Evolutionary conservation across 768 basidiomycete genomes (phyloP).

Genomic region (Fistulinella prunicolor): DNA sequence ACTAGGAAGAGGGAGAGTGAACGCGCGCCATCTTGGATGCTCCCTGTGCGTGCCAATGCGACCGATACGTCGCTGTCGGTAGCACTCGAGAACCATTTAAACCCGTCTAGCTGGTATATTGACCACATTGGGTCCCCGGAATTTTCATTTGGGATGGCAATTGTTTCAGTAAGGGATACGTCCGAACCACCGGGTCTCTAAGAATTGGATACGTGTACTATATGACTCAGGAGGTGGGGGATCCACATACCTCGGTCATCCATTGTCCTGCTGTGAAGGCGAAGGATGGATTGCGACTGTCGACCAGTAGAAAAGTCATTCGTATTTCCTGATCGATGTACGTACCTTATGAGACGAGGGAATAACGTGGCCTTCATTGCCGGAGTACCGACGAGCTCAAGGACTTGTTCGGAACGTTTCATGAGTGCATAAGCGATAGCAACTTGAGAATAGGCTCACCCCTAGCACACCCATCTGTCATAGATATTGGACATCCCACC

Average conservation of each 20-base stretch:
- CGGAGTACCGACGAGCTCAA: slow-evolving; percentile 61
- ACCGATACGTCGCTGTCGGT: slow-evolving; percentile 73
- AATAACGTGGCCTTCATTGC: slow-evolving; percentile 58
- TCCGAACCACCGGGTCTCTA: slow-evolving; percentile 75
- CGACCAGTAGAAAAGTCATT: neutral
- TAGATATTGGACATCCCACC: slow-evolving; percentile 72
- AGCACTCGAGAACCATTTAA: slow-evolving; percentile 86
- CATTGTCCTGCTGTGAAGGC: slow-evolving; percentile 79
- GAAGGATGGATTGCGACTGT: slow-evolving; percentile 55
- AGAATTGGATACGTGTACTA: neutral
- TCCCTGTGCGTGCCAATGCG: slow-evolving; percentile 70
- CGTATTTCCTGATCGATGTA: neutral
- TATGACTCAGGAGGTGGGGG: neutral
- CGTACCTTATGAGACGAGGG: slow-evolving; percentile 59
- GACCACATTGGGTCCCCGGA: slow-evolving; percentile 42
- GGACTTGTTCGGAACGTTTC: slow-evolving; percentile 34
- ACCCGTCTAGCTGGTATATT: slow-evolving; percentile 58
- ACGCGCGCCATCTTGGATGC: slow-evolving; percentile 51
- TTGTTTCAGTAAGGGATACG: slow-evolving; percentile 70
- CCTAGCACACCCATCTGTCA: slow-evolving; percentile 78
- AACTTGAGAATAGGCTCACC: slow-evolving; percentile 28
- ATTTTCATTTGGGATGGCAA: slow-evolving; percentile 40
- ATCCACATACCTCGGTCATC: slow-evolving; percentile 66
- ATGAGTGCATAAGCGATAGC: neutral
- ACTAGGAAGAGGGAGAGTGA: slow-evolving; percentile 74